These are phyloP conservation scores for Pyrenophora seminiperda DNA, from an alignment of 2,329 filamentous ascomycete genomes.

Conservation along the genomic window DNA sequence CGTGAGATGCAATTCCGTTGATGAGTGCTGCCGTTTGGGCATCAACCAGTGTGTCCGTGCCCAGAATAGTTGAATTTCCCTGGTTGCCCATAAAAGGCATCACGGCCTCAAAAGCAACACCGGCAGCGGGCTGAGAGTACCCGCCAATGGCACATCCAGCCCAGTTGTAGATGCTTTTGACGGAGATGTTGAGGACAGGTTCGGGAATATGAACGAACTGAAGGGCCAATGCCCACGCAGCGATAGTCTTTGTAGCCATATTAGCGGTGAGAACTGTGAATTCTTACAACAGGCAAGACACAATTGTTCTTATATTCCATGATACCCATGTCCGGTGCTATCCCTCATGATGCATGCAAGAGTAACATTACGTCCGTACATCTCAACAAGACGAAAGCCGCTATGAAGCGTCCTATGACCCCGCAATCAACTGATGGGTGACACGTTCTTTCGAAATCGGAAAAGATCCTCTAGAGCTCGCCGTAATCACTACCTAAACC, in stretches of 20 bases:
- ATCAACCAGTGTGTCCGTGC: slow-evolving; percentile 44
- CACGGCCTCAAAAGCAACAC: slow-evolving; percentile 43
- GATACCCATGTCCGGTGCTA: too few species aligned
- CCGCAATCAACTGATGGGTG: too few species aligned
- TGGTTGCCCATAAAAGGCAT: slow-evolving; percentile 48
- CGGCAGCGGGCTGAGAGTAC: slow-evolving; percentile 53
- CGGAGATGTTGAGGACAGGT: slow-evolving; percentile 15
- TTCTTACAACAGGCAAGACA: too few species aligned
- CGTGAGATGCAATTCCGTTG: slow-evolving; percentile 62
- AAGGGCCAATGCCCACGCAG: neutral
- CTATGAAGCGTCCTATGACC: too few species aligned
- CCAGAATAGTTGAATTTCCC: slow-evolving; percentile 47
- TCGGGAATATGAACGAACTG: neutral
- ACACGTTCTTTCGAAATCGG: too few species aligned
- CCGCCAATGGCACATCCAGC: slow-evolving; percentile 60
- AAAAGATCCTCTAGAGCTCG: too few species aligned
- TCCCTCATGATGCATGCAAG: too few species aligned
- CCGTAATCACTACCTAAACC: too few species aligned
- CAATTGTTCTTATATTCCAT: too few species aligned
- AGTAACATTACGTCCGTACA: too few species aligned
- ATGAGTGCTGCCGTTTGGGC: slow-evolving; percentile 58
- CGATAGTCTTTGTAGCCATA: neutral
- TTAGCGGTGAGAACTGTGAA: neutral
- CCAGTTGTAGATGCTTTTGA: slow-evolving; percentile 57
- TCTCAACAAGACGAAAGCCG: too few species aligned